Conservation (phyloP, 345 rosid genomes). For the Eucalyptus marginata region DNA sequence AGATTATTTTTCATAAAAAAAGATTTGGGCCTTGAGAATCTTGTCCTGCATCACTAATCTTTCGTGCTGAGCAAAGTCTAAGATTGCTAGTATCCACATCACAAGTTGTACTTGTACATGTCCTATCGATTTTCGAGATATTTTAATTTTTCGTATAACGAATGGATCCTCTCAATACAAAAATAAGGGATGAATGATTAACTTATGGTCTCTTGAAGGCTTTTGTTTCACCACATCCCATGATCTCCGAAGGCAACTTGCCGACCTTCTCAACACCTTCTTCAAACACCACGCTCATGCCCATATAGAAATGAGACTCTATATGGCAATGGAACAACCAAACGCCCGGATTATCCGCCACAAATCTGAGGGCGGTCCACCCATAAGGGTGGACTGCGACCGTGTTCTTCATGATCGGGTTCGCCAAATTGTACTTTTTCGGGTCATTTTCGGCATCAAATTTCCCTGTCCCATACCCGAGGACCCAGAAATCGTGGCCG, state of each 20-base stretch:
- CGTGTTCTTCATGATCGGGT: conserved; percentile 77
- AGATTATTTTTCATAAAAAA: background rate
- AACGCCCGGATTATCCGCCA: conserved; percentile 53
- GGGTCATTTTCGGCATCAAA: conserved; percentile 33
- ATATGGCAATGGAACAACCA: conserved; percentile 82
- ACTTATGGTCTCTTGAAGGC: background rate
- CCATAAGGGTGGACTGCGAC: conserved; percentile 61
- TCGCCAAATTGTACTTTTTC: conserved; percentile 27
- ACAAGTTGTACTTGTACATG: background rate
- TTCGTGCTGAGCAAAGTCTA: background rate
- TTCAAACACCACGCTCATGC: conserved; percentile 62
- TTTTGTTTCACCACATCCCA: conserved; percentile 39
- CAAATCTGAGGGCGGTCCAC: conserved; percentile 60
- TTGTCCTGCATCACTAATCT: background rate
- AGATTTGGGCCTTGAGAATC: background rate
- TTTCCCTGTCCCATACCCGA: conserved; percentile 60
- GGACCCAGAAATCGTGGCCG: conserved; percentile 80
- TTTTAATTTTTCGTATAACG: background rate
- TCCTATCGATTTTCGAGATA: background rate
- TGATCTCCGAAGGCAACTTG: conserved; percentile 34
- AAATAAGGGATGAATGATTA: background rate
- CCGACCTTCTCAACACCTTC: conserved; percentile 42
- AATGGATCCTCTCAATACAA: background rate
- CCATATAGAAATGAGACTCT: conserved; percentile 70
- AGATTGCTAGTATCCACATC: background rate